Percentiles rank a stretch among this genome's conserved stretches.
These are phyloP conservation scores for Curvularia sp. DNA, from an alignment of 2,329 filamentous ascomycete genomes.

Conservation along the genomic window DNA sequence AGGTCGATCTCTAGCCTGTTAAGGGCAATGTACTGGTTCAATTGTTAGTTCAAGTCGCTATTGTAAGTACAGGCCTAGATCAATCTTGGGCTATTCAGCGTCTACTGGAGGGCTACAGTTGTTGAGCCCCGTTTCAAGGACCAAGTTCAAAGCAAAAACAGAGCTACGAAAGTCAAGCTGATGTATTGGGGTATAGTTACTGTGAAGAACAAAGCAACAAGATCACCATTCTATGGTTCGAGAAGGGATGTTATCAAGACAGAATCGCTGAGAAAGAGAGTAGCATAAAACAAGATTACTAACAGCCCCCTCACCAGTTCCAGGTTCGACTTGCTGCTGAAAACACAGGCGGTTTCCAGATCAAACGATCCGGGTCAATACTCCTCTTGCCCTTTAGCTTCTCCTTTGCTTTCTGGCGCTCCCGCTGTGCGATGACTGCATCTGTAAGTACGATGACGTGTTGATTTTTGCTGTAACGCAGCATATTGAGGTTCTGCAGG, in stretches of 20 bases:
- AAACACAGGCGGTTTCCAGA: conserved; percentile 97
- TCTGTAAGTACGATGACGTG: conserved; percentile 95
- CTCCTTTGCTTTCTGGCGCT: conserved; percentile 78
- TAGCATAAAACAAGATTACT: background rate
- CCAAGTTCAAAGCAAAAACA: background rate
- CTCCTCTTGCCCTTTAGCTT: conserved; percentile 77
- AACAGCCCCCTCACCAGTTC: conserved; percentile 73
- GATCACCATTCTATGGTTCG: background rate
- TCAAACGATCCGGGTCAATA: conserved; percentile 79
- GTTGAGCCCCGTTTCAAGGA: background rate
- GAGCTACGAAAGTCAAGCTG: background rate
- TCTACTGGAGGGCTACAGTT: background rate
- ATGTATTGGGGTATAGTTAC: conserved; percentile 7
- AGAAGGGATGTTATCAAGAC: background rate
- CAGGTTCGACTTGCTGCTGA: conserved; percentile 88
- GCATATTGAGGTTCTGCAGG: conserved; percentile 90
- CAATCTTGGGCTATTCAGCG: background rate
- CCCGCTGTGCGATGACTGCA: conserved; percentile 72
- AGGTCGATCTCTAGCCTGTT: background rate
- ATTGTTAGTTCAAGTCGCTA: background rate
- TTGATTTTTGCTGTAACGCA: conserved; percentile 93
- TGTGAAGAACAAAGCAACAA: background rate
- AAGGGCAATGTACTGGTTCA: background rate
- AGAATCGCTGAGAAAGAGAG: background rate
- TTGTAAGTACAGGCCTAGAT: background rate